phyloP scores from a whole-genome alignment of 1,139 yeast species.

The Yamadazyma aaseri region DNA sequence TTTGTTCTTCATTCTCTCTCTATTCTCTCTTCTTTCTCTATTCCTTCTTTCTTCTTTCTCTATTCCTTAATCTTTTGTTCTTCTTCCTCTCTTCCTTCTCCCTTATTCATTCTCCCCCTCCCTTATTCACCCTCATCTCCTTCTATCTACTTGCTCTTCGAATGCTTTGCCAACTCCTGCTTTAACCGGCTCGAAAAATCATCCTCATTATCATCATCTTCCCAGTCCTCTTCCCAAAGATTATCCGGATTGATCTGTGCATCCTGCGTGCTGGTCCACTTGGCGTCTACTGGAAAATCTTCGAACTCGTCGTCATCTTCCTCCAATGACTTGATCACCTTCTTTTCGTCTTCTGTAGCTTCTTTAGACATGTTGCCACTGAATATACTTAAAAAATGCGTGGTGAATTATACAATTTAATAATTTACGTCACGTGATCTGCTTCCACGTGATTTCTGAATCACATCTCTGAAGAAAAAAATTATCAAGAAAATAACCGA shows the following conservation, averaged over 20 bases:
- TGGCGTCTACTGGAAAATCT: constrained; percentile 82
- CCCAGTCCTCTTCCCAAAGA: constrained; percentile 97
- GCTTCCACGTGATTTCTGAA: constrained; percentile 1
- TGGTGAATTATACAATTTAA: too few species aligned
- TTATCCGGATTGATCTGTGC: constrained; percentile 43
- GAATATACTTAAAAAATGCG: too few species aligned
- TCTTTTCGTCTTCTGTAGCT: constrained; percentile 23
- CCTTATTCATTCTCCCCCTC: not conserved
- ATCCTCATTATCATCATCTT: constrained; percentile 86
- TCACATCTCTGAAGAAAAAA: not conserved
- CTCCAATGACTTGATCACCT: constrained; percentile 63
- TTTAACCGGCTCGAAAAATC: constrained; percentile 72
- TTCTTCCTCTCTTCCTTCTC: not conserved
- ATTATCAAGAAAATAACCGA: not conserved
- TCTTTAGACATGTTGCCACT: constrained; percentile 5
- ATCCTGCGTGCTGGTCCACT: constrained; percentile 42
- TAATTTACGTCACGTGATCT: too few species aligned
- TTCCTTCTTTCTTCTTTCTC: not conserved
- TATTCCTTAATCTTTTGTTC: too few species aligned
- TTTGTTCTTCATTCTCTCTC: not conserved
- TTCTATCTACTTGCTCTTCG: constrained; percentile 4
- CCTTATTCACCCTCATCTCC: not conserved
- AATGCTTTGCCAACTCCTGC: constrained; percentile 37
- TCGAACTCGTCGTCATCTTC: constrained; percentile 96
- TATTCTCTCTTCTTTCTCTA: not conserved